Evolutionary conservation across 805 yeast genomes (phyloP).

Genomic region (Yarrowia sp.): DNA sequence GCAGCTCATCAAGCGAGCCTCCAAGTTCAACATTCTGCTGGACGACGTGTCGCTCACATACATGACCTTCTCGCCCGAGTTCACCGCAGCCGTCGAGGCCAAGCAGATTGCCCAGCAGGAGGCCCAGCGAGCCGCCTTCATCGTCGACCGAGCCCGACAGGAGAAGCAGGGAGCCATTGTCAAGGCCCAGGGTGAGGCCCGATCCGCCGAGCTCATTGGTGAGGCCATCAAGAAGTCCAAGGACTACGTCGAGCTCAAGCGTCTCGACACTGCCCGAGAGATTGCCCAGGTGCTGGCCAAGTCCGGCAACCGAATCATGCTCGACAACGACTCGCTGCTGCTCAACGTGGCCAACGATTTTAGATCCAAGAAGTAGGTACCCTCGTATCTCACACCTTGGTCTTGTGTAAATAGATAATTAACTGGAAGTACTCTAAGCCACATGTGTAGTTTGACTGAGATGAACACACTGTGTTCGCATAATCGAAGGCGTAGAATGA

Average conservation of each 20-base stretch:
- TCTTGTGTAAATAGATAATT: conserved; percentile 24
- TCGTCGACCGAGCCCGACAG: conserved; percentile 95
- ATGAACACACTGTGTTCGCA: too few relatives aligned
- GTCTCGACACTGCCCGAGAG: conserved; percentile 95
- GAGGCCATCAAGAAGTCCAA: conserved; percentile 95
- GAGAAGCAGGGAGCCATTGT: conserved; percentile 97
- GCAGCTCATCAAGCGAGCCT: conserved; percentile 84
- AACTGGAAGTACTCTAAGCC: background rate
- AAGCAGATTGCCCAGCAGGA: conserved; percentile 99
- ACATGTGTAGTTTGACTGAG: too few relatives aligned
- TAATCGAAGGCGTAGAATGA: too few relatives aligned
- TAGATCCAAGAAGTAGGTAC: conserved; percentile 42
- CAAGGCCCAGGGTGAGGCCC: conserved; percentile 97
- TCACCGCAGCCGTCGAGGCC: conserved; percentile 96
- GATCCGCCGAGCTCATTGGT: conserved; percentile 96
- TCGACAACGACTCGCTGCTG: conserved; percentile 88
- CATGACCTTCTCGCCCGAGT: conserved; percentile 98
- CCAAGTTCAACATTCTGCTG: conserved; percentile 77
- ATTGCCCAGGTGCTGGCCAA: conserved; percentile 80
- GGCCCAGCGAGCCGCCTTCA: conserved; percentile 96
- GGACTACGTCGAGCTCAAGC: conserved; percentile 94
- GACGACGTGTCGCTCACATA: conserved; percentile 96
- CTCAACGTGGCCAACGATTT: conserved; percentile 83
- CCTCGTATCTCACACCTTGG: background rate
- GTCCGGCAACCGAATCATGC: conserved; percentile 87